Base-by-base conservation (phyloP, 495 filamentous ascomycete species). In the Hyphodiscus hymeniophilus region DNA sequence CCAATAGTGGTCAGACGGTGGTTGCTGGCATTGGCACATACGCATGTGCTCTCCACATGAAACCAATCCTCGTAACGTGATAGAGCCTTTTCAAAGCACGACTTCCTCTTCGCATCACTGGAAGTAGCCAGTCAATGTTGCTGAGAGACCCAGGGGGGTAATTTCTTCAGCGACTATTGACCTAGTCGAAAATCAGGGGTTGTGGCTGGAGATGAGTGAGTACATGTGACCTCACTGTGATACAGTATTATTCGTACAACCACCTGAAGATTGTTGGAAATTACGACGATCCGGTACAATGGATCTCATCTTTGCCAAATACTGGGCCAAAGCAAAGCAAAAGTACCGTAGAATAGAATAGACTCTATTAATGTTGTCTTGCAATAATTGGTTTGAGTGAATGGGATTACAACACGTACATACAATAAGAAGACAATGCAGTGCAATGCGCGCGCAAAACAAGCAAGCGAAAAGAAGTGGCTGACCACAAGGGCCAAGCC, bases 241-340 rank as follows among this genome's bases (percentile, higher is more conserved):
- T n/a, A n/a, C n/a, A n/a, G 48, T 51, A 34, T 45, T 45, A 45
- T 45, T 51, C 40, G 48, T 45, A 22, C 36, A 11, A 51, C 48
- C 10, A 26, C 4, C 24, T 2, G 15, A 42, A 35, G 30, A 35
- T 45, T 34, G 30, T 28, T 30, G 26, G 26, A 28, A 10, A 28
- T 28, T 39, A 15, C 18, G 13, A 23, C 3, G 34, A 40, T 35
- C 35, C 48, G 13, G 28, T 12, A 15, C 41, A 24, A 51, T 24
- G 48, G 40, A 31, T 38, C 21, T 51, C 48, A 30, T 21, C 28
- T 38, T 38, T 28, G 26, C 26, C 26, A 28, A 28, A 4, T n/a
- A n/a, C n/a, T n/a, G n/a, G n/a, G 10, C 26, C 26, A 28, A 28
- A 4, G 26, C 26, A 28, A 28, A 28, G 4, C 26, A 28, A 28